Evolutionary conservation across 108 stramenopile species (phyloP).

Genomic region (Parietichytrium sp.): DNA sequence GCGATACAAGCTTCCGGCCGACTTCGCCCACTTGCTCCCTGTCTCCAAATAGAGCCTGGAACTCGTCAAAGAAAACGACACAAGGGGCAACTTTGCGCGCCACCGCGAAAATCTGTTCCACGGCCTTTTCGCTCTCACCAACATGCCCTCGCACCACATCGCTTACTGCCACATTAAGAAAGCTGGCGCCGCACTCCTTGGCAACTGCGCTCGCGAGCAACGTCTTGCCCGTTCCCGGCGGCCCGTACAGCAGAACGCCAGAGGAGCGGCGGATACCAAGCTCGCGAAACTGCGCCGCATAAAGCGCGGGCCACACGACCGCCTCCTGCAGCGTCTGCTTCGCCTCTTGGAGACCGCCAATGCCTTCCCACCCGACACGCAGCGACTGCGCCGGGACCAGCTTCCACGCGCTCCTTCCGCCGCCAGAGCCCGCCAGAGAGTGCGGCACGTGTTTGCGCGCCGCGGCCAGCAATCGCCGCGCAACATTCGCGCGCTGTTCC

Average conservation of each 20-base stretch:
- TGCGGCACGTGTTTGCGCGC: too few species aligned
- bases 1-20: slow-evolving; percentile 94
- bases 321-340: slow-evolving; percentile 98
- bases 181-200: slow-evolving; percentile 98
- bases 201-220: slow-evolving; percentile 98
- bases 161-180: slow-evolving; percentile 77
- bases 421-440: too few species aligned
- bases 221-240: slow-evolving; percentile 98
- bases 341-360: slow-evolving; percentile 95
- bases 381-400: slow-evolving; percentile 66
- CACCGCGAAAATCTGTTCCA: slow-evolving; percentile 96
- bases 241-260: slow-evolving; percentile 97
- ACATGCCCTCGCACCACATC: slow-evolving; percentile 84
- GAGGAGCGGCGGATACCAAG: slow-evolving; percentile 93
- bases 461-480: too few species aligned
- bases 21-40: slow-evolving; percentile 77
- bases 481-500: background rate
- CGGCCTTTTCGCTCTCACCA: slow-evolving; percentile 97
- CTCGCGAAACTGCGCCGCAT: slow-evolving; percentile 81
- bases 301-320: slow-evolving; percentile 95
- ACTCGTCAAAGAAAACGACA: slow-evolving; percentile 99
- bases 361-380: slow-evolving; percentile 92
- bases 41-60: slow-evolving; percentile 96
- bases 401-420: background rate
- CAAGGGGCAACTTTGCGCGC: slow-evolving; percentile 97